Percentiles rank a stretch among this genome's conserved stretches.
These are phyloP conservation scores for Trichoderma erinaceum DNA, from an alignment of 495 filamentous ascomycete genomes.

Conservation along the genomic window DNA sequence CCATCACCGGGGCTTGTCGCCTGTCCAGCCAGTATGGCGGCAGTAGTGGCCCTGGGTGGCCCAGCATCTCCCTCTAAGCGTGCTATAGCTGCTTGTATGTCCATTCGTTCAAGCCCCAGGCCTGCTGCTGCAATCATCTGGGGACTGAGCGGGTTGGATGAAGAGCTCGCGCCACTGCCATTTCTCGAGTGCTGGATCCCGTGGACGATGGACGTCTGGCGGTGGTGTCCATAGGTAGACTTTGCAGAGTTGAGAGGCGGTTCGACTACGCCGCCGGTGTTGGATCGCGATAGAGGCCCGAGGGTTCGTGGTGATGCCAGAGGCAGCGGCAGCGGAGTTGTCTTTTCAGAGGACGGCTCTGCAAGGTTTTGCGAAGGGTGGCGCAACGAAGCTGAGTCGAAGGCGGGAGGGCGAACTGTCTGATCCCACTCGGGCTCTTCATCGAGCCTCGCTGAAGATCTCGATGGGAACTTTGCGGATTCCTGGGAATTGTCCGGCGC, in stretches of 20 bases:
- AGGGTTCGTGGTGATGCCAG: constrained; percentile 29
- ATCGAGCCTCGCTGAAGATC: constrained; percentile 37
- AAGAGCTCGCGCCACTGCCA: constrained; percentile 54
- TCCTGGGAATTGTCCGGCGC: constrained; percentile 42
- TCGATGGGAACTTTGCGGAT: constrained; percentile 38
- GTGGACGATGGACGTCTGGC: constrained; percentile 92
- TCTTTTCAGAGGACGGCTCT: constrained; percentile 44
- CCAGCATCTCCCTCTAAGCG: constrained; percentile 34
- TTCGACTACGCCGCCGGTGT: constrained; percentile 57
- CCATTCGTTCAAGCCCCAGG: constrained; percentile 37
- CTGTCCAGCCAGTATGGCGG: constrained; percentile 19
- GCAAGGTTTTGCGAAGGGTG: constrained; percentile 41
- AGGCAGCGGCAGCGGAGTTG: constrained; percentile 26
- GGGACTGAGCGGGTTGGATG: constrained; percentile 75
- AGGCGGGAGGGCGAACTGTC: constrained; percentile 34
- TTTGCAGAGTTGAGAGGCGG: constrained; percentile 26
- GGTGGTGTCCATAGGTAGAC: constrained; percentile 73
- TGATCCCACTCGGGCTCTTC: constrained; percentile 38
- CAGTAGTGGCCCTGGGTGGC: constrained; percentile 19
- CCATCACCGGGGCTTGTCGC: background rate
- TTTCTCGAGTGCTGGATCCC: constrained; percentile 91
- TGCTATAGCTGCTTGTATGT: constrained; percentile 34
- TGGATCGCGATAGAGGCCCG: constrained; percentile 33
- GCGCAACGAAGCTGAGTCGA: constrained; percentile 27
- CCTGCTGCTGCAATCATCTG: constrained; percentile 70